These are phyloP conservation scores for Talaromyces ruber DNA, from an alignment of 495 filamentous ascomycete species.

Conservation along the genomic window DNA sequence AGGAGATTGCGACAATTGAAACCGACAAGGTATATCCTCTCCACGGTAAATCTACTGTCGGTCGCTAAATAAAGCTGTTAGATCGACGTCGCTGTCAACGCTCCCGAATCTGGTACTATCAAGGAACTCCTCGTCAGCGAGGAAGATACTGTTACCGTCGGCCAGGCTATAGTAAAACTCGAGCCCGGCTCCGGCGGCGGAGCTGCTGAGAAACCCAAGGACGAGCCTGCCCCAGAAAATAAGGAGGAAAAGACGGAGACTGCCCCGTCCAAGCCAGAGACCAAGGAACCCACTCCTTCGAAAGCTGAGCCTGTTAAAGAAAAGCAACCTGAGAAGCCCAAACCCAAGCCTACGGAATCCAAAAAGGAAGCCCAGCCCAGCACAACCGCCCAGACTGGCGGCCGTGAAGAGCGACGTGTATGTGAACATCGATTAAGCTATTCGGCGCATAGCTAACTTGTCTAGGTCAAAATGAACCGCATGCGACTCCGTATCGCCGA, in stretches of 20 bases:
- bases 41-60: too few species aligned
- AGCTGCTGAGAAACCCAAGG: slow-evolving; percentile 39
- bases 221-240: slow-evolving; percentile 34
- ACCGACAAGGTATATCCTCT: slow-evolving; percentile 80
- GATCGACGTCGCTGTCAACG: slow-evolving; percentile 96
- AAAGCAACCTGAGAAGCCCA: slow-evolving; percentile 11
- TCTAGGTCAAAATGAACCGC: slow-evolving; percentile 96
- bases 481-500: slow-evolving; percentile 97
- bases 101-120: slow-evolving; percentile 82
- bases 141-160: slow-evolving; percentile 92
- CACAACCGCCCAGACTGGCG: slow-evolving; percentile 41
- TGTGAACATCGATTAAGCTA: slow-evolving; percentile 18
- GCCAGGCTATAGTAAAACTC: slow-evolving; percentile 79
- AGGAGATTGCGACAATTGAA: slow-evolving; percentile 98
- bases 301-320: slow-evolving; percentile 25
- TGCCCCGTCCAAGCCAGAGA: slow-evolving; percentile 18
- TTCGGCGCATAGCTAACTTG: not conserved
- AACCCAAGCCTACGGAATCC: slow-evolving; percentile 21
- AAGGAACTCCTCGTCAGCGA: slow-evolving; percentile 89
- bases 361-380: slow-evolving; percentile 21
- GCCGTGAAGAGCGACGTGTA: slow-evolving; percentile 84
- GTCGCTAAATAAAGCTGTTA: slow-evolving; percentile 22
- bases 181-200: slow-evolving; percentile 63
- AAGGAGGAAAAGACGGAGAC: slow-evolving; percentile 34
- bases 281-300: slow-evolving; percentile 29